Evolutionary conservation across 2,329 filamentous ascomycete species (phyloP), one percentile per base, ranked within the genome.

Genomic region (Clonostachys byssicola): DNA sequence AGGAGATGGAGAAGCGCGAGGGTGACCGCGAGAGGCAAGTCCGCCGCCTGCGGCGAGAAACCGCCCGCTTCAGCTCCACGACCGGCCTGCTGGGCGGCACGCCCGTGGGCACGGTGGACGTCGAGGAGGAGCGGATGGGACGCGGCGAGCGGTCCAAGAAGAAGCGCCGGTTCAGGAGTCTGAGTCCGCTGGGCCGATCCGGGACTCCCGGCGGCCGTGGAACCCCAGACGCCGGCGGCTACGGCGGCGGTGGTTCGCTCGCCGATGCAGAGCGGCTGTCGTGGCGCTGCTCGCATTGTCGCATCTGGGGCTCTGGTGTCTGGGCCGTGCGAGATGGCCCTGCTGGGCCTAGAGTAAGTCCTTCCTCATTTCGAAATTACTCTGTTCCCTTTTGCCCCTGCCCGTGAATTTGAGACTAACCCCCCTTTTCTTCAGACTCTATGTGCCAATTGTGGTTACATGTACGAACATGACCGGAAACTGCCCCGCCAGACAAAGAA

Each of bases 1-100:
- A 99, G 58, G 94, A 99, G 61, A 97, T 99, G 46, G 94, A 99
- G 68, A 95, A 95, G 71, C 83, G 94, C 30, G 94, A 99, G 66
- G 90, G 90, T 45, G 94, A 99, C 62, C 81, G 94, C 40, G 94
- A 99, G 67, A 78, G 94, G 47, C 90, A 97, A 66, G 87, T 96
- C 38, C 80, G 94, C 49, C 80, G 94, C 49, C 71, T 96, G 52
- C 81, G 94, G 47, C 80, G 94, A 61, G 94, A 99, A 66, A 97
- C 92, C 10, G 92, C 92, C 2, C 81, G 91, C 23, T 96, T 97
- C 64, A 94, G 89, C 49, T 92, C 89, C 41, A 94, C 87, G 18
- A 80, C 89, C 1, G 89, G 89, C 49, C 89, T 95, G 75, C 73
- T 86, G 5, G 86, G 88, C 33, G 85, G 88, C n/a, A 75, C 86